These are phyloP conservation scores for Triangularia setosa DNA, from an alignment of 2,329 filamentous ascomycete genomes.

Conservation along the genomic window DNA sequence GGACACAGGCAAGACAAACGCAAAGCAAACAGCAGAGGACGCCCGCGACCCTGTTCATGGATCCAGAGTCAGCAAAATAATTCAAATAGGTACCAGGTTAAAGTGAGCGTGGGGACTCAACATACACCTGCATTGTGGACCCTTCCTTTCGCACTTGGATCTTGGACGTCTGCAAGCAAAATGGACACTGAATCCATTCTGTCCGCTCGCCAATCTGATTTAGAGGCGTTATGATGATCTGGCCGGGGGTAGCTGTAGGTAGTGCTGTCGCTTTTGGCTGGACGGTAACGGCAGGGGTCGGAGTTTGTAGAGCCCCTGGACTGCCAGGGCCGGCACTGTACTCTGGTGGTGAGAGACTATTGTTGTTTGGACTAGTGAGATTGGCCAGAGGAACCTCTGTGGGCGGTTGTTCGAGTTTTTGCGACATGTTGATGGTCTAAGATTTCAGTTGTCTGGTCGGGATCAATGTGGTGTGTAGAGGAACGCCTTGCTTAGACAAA, in stretches of 20 bases:
- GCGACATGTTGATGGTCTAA: neutral
- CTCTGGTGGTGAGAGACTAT: neutral
- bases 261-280: neutral
- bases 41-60: constrained; percentile 26
- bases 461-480: too few relatives aligned
- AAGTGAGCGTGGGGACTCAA: neutral
- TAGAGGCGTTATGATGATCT: constrained; percentile 22
- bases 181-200: constrained; percentile 32
- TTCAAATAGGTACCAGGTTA: neutral
- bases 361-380: neutral
- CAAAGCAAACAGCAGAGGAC: constrained; percentile 32
- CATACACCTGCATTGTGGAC: constrained; percentile 29
- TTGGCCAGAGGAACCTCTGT: neutral
- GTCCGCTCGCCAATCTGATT: constrained; percentile 26
- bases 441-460: too few relatives aligned
- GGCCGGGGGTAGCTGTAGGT: neutral
- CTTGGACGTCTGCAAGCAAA: constrained; percentile 27
- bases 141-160: constrained; percentile 26
- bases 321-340: neutral
- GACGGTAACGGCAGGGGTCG: neutral
- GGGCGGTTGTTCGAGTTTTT: neutral
- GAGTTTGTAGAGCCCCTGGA: neutral
- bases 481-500: neutral
- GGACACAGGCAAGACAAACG: constrained; percentile 32
- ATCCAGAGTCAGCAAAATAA: neutral